Conservation (phyloP, 148 eudicot genomes). For the Talinum fruticosum region DNA sequence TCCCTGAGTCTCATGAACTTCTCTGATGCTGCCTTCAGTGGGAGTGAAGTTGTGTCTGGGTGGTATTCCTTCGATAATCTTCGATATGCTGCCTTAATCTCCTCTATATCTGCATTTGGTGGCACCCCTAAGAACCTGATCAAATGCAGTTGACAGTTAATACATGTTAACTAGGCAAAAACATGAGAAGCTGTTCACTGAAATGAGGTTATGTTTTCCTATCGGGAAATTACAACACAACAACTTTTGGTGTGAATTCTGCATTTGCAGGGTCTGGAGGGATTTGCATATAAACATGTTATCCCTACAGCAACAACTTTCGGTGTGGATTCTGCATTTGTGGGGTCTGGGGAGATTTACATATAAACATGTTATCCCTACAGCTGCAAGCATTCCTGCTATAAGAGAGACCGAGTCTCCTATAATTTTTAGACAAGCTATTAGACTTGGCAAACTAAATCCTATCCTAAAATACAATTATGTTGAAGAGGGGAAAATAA, state of each 20-base stretch:
- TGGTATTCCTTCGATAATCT: conserved; percentile 79
- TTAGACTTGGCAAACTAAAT: no score
- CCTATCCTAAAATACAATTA: not conserved
- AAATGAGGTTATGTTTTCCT: not conserved
- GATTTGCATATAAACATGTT: no score
- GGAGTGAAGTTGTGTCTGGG: conserved; percentile 85
- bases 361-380: no score
- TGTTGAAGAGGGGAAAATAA: not conserved
- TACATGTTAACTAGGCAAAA: not conserved
- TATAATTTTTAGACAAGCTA: no score
- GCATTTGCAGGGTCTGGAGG: no score
- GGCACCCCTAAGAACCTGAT: conserved; percentile 75
- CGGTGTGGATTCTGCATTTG: no score
- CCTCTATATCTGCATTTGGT: conserved; percentile 71
- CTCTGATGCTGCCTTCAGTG: conserved; percentile 67
- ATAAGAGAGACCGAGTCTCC: no score
- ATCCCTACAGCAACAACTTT: no score
- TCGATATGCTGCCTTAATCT: conserved; percentile 74
- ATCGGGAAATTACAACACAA: no score
- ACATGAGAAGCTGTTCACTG: not conserved
- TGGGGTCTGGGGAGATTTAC: no score
- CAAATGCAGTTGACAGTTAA: conserved; percentile 3
- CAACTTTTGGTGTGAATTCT: no score
- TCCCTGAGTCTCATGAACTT: conserved; percentile 82
- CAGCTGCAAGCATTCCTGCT: no score